A percentile compares a stretch with the other conserved stretches of the same genome.
These are phyloP conservation scores for Aethionema arabicum DNA, from an alignment of 345 rosid genomes.

Conservation along the genomic window DNA sequence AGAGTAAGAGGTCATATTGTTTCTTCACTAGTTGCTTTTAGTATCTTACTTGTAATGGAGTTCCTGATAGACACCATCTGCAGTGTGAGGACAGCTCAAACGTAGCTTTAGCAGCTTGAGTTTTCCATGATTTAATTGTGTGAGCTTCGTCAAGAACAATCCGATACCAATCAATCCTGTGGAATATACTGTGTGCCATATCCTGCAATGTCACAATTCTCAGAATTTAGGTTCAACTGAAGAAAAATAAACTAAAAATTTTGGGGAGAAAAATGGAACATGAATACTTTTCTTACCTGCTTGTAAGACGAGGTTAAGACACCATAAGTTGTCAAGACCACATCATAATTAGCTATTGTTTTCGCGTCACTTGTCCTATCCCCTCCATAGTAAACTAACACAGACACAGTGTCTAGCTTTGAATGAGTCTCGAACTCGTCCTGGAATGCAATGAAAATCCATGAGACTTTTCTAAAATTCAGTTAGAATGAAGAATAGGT, in stretches of 20 bases:
- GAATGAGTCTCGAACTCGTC: slow-evolving; percentile 75
- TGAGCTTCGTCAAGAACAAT: slow-evolving; percentile 77
- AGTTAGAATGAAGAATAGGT: not conserved
- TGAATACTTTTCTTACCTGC: slow-evolving; percentile 38
- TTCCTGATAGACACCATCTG: slow-evolving; percentile 78
- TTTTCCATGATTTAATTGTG: slow-evolving; percentile 57
- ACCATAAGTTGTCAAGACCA: slow-evolving; percentile 73
- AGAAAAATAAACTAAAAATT: not conserved
- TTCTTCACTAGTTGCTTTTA: not conserved
- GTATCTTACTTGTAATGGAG: slow-evolving; percentile 59
- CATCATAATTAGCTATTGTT: slow-evolving; percentile 51
- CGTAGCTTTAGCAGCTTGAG: slow-evolving; percentile 52
- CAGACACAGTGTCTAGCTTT: slow-evolving; percentile 43
- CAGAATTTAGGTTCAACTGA: slow-evolving; percentile 1
- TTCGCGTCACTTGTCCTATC: slow-evolving; percentile 52
- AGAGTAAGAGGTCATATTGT: not conserved
- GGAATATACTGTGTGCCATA: slow-evolving; percentile 47
- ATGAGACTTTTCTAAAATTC: not conserved
- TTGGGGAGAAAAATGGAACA: not conserved
- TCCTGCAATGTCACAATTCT: slow-evolving; percentile 37
- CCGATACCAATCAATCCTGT: slow-evolving; percentile 61
- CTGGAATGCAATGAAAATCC: slow-evolving; percentile 33
- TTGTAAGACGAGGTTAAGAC: slow-evolving; percentile 57
- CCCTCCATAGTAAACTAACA: slow-evolving; percentile 67
- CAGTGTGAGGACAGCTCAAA: slow-evolving; percentile 53